Evolutionary conservation across 805 yeast genomes (phyloP), one percentile per base, ranked within the genome.

Genomic region (Yamadazyma insecticola): DNA sequence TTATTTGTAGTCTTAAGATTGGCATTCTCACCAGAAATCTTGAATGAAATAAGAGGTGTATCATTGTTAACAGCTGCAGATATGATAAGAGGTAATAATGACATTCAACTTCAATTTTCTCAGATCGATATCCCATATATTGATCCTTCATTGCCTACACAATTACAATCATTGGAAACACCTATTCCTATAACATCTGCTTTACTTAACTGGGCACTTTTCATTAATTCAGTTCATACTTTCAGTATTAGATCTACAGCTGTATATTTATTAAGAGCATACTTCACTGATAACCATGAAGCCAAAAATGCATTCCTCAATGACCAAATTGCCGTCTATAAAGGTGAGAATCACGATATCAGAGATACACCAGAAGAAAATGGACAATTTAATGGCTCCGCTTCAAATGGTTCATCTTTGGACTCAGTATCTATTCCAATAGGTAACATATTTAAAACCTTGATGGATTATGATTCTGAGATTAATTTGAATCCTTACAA

Each of bases 51-150:
- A 3, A 74, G 95, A 39, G 71, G 82, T 1, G 51, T 67, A 12
- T 83, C 96, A 0, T 63, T 92, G 19, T 60, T 79, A 4, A 77
- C 95, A 0, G 76, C 86, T 2, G 88, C 94, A 2, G 90, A 81
- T 40, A 62, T 89, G 19, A 80, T 92, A 4, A 60, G 78, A 28
- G 71, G 76, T 18, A 87, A 88, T 51, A 55, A 67, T 3, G 72
- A 65, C 2, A 70, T 83, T 20, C 98, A 92, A 54, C 59, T 62
- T 10, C 76, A 76, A 36, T 81, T 90, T 45, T 69, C 87, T 1
- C 78, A 77, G 33, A 78, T 90, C 10, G 97, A 92, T 54, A 96
- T 92, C 6, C 98, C 98, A 0, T 86, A 81, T 50, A 67, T 89
- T 33, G 97, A 87, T 48, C 87, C 96, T 8, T 65, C 80, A 4